Conservation (phyloP, 2,329 filamentous ascomycete species). For the Penicillium griseofulvum region DNA sequence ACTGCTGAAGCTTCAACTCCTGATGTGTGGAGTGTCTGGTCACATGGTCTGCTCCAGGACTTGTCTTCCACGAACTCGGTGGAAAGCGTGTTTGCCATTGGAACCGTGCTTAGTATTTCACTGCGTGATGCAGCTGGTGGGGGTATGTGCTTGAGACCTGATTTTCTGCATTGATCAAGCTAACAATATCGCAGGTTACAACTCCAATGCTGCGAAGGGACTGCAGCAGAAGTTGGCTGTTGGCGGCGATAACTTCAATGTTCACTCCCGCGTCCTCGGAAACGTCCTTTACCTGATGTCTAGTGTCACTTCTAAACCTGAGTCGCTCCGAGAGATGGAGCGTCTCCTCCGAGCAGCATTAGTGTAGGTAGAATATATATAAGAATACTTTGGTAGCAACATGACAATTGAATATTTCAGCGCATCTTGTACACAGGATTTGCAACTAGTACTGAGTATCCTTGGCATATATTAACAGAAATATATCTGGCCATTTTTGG, state of each 20-base stretch:
- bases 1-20: constrained; percentile 1
- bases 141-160: constrained; percentile 28
- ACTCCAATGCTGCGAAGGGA: constrained; percentile 53
- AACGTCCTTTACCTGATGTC: constrained; percentile 63
- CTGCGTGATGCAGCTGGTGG: constrained; percentile 50
- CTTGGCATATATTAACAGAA: neutral
- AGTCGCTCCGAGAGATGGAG: constrained; percentile 44
- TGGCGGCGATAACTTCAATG: constrained; percentile 41
- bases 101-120: constrained; percentile 69
- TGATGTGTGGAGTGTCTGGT: constrained; percentile 69
- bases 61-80: constrained; percentile 60
- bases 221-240: constrained; percentile 52
- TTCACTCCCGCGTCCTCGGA: constrained; percentile 60
- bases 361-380: constrained; percentile 10
- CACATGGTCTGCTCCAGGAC: constrained; percentile 55
- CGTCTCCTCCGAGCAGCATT: constrained; percentile 39
- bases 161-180: neutral
- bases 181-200: constrained; percentile 48
- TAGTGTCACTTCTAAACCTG: constrained; percentile 50
- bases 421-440: neutral
- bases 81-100: constrained; percentile 68
- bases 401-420: neutral
- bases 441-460: neutral
- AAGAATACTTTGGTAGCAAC: neutral
- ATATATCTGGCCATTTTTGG: too few relatives aligned